These are phyloP conservation scores for Leersia perrieri DNA, from an alignment of 176 grass and related monocot species.

Conservation along the genomic window DNA sequence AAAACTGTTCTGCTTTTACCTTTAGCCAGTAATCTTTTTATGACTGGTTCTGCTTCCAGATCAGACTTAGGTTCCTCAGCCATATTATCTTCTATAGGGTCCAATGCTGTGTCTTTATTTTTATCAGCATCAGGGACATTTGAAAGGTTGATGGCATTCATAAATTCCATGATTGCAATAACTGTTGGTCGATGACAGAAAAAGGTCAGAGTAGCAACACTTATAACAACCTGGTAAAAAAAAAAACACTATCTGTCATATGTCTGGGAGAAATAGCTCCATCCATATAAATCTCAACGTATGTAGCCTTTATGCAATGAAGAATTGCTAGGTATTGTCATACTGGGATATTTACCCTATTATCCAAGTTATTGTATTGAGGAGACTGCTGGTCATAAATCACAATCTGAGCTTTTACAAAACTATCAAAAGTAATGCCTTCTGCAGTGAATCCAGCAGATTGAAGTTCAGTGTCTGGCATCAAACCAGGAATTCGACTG, in stretches of 20 bases:
- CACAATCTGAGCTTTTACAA: constrained; percentile 92
- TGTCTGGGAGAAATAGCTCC: constrained; percentile 14
- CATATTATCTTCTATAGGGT: constrained; percentile 36
- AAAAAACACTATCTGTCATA: constrained; percentile 16
- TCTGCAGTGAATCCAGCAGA: constrained; percentile 43
- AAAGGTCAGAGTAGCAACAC: constrained; percentile 80
- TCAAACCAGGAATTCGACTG: constrained; percentile 75
- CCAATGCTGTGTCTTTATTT: constrained; percentile 33
- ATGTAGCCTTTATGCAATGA: not conserved
- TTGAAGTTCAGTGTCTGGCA: constrained; percentile 66
- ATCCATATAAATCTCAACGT: constrained; percentile 18
- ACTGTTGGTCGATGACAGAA: constrained; percentile 96
- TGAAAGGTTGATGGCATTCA: constrained; percentile 80
- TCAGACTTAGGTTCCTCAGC: constrained; percentile 47
- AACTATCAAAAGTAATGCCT: constrained; percentile 65
- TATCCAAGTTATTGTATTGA: constrained; percentile 85
- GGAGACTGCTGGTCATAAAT: constrained; percentile 88
- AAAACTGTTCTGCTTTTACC: constrained; percentile 93
- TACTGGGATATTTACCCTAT: constrained; percentile 61
- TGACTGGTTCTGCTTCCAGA: constrained; percentile 45
- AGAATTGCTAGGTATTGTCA: not conserved
- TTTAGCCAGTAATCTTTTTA: constrained; percentile 76
- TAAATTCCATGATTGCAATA: constrained; percentile 84
- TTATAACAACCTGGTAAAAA: constrained; percentile 80
- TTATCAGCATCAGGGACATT: constrained; percentile 44